Evolutionary conservation across 257 asterid genomes (phyloP), one percentile per base, ranked within the genome.

Genomic region (Forsythia suspensa): DNA sequence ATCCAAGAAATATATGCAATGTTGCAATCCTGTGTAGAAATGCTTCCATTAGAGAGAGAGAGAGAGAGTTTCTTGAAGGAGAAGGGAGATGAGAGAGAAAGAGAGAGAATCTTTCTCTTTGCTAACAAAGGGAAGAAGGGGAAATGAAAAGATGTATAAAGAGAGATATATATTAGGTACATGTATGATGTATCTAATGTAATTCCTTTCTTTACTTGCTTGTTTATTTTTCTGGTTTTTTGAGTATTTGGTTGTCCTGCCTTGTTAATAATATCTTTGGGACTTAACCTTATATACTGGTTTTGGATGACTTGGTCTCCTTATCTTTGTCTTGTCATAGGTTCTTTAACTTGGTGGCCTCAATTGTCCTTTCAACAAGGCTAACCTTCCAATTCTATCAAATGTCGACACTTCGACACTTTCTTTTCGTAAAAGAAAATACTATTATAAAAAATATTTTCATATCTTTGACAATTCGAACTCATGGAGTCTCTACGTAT

Each of bases 181-280:
- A 42, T 21, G 73, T 63, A 34, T 61, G 44, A 42, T 21, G 73
- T 63, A 34, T 61, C 20, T 72, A 43, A 5, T 9, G 76, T 69
- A 82, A 87, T 87, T 80, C 88, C 78, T 87, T 87, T 84, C 90
- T 87, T 87, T 76, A 70, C 90, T 84, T 87, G 90, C 76, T 87
- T 80, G 88, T 59, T 74, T 21, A 9, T 75, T 76, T 79, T 59
- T 77, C 66, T 69, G 76, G 72, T 44, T 55, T 18, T 39, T 65
- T 18, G 81, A 76, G 70, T 81, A 72, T 81, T 81, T n/a, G 55
- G 82, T 72, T 83, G 71, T 82, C 70, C 29, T 83, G 82, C 76
- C 84, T 83, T 63, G 70, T 29, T 63, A 21, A 63, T 63, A 21
- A 63, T 86, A 81, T 65, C 81, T 79, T 46, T 36, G 76, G 74